phyloP scores from a whole-genome alignment of 306 rosid species.

The Rosa rugosa region DNA sequence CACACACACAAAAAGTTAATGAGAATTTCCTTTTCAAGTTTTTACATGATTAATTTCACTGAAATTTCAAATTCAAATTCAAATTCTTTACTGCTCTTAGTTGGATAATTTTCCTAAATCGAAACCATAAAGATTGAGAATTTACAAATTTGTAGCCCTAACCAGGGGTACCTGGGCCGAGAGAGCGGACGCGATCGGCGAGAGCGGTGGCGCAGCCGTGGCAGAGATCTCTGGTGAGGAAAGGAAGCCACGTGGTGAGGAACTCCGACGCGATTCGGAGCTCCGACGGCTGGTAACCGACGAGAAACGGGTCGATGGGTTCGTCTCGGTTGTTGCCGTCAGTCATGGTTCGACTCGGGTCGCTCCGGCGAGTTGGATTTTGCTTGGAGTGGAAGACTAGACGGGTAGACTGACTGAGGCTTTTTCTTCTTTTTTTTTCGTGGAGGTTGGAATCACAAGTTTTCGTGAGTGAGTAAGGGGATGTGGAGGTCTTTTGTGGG shows the following conservation, averaged over 20 bases:
- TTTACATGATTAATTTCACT: not conserved
- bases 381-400: conserved; percentile 7
- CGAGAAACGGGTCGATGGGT: conserved; percentile 57
- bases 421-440: not conserved
- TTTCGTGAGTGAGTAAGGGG: not conserved
- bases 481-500: not conserved
- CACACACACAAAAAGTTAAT: not conserved
- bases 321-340: conserved; percentile 8
- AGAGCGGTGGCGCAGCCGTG: conserved; percentile 51
- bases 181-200: conserved; percentile 70
- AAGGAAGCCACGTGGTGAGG: conserved; percentile 79
- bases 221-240: conserved; percentile 89
- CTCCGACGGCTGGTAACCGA: conserved; percentile 59
- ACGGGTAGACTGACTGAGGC: not conserved
- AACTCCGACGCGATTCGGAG: conserved; percentile 87
- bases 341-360: not conserved
- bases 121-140: not conserved
- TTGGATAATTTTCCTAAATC: not conserved
- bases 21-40: not conserved
- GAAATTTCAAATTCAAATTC: not conserved
- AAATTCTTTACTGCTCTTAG: not conserved
- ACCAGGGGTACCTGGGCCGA: conserved; percentile 51
- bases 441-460: not conserved
- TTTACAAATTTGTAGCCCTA: not conserved
- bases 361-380: not conserved